These are phyloP conservation scores for Hura crepitans DNA, from an alignment of 441 rosid species.

Conservation along the genomic window DNA sequence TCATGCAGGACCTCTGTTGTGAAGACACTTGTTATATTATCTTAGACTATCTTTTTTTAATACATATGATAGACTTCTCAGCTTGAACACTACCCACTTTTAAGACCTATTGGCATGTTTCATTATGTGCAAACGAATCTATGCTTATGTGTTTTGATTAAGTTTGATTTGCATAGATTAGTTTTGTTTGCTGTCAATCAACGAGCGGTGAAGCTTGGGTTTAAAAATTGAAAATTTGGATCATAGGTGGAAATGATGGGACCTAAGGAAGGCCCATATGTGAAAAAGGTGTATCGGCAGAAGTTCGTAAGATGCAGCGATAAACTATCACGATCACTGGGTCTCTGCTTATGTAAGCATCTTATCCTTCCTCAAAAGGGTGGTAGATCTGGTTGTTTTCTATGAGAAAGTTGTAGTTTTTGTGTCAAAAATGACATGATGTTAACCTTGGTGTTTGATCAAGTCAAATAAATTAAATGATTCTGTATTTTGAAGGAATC, in stretches of 20 bases:
- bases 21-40: conserved; percentile 6
- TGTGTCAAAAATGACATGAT: conserved; percentile 21
- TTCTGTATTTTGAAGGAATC: conserved; percentile 11
- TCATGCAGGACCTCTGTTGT: conserved; percentile 7
- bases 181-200: conserved; percentile 8
- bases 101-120: conserved; percentile 1
- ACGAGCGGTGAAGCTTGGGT: not conserved
- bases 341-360: conserved; percentile 26
- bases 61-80: conserved; percentile 2
- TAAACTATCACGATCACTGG: not conserved
- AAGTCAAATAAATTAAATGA: conserved; percentile 22
- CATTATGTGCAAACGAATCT: conserved; percentile 3
- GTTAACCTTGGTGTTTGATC: conserved; percentile 17
- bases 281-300: conserved; percentile 10
- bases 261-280: conserved; percentile 11
- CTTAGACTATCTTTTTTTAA: not conserved
- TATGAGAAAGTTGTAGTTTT: conserved; percentile 6
- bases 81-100: conserved; percentile 11
- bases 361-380: conserved; percentile 26
- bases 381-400: conserved; percentile 17
- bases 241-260: conserved; percentile 14
- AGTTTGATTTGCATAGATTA: not conserved
- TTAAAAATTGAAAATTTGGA: not conserved
- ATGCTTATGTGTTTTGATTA: not conserved
- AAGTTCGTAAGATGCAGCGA: not conserved